These are phyloP conservation scores for Amylocystis lapponica DNA, from an alignment of 768 basidiomycete species.

Conservation along the genomic window DNA sequence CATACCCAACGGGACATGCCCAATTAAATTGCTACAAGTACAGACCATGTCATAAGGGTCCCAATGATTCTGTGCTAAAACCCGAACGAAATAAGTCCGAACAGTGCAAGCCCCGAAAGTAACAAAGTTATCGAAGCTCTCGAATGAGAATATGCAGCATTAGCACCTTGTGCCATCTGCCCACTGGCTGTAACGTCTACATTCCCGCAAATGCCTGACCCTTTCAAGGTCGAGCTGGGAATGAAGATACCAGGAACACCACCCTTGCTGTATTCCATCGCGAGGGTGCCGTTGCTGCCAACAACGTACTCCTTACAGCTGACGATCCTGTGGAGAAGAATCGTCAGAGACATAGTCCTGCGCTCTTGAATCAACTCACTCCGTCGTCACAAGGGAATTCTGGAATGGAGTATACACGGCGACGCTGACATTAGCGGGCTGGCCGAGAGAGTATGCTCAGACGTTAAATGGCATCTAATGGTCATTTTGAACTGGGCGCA, in stretches of 20 bases:
- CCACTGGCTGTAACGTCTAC: too few species aligned
- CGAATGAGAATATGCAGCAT: too few species aligned
- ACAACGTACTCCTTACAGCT: slow-evolving; percentile 64
- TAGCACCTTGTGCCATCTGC: too few species aligned
- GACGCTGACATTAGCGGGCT: slow-evolving; percentile 55
- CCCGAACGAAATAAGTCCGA: too few species aligned
- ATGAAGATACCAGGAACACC: slow-evolving; percentile 55
- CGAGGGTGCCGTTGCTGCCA: slow-evolving; percentile 57
- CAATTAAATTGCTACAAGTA: too few species aligned
- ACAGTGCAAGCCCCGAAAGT: too few species aligned
- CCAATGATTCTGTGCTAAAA: too few species aligned
- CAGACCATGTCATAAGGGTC: too few species aligned
- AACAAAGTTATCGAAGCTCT: too few species aligned
- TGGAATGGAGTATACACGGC: slow-evolving; percentile 53
- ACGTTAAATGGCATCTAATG: neutral
- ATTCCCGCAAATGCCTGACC: slow-evolving; percentile 38
- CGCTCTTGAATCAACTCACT: slow-evolving; percentile 36
- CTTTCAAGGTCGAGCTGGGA: slow-evolving; percentile 30
- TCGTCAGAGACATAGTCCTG: neutral
- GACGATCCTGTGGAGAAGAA: slow-evolving; percentile 43
- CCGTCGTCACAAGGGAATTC: slow-evolving; percentile 42
- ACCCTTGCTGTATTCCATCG: slow-evolving; percentile 57
- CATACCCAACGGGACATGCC: too few species aligned
- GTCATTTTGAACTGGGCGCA: slow-evolving; percentile 23
- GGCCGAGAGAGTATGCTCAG: neutral